Evolutionary conservation across 768 basidiomycete species (phyloP).

Genomic region (Collybiopsis luxurians): DNA sequence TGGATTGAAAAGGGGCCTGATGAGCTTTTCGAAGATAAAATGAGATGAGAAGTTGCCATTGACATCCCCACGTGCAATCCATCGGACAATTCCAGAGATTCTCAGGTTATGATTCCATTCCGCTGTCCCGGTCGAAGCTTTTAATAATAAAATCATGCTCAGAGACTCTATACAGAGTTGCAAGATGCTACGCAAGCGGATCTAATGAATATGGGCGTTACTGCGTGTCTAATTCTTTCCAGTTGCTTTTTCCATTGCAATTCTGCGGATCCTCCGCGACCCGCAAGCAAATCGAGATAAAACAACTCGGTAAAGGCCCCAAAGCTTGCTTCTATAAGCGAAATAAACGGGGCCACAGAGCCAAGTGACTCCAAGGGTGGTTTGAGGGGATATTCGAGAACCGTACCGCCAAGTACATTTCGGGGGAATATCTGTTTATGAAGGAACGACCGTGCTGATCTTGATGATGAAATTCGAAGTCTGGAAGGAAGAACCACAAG

Average conservation of each 20-base stretch:
- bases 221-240: not conserved
- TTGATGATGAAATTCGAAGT: not conserved
- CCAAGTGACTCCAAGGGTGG: too few relatives aligned
- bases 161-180: not conserved
- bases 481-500: not conserved
- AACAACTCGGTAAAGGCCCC: not conserved
- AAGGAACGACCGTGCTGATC: too few relatives aligned
- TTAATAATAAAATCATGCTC: not conserved
- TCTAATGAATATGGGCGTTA: not conserved
- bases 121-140: constrained; percentile 7
- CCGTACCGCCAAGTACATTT: not conserved
- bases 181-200: not conserved
- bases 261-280: constrained; percentile 4
- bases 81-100: constrained; percentile 4
- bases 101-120: not conserved
- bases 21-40: constrained; percentile 1
- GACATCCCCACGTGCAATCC: constrained; percentile 5
- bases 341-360: not conserved
- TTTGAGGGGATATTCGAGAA: too few relatives aligned
- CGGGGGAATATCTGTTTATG: too few relatives aligned
- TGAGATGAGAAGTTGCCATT: constrained; percentile 4
- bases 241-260: not conserved
- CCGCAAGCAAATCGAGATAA: not conserved
- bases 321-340: not conserved
- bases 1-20: not conserved